These are phyloP conservation scores for Tetraselmis striata DNA, from an alignment of 139 green algal species.

Conservation along the genomic window DNA sequence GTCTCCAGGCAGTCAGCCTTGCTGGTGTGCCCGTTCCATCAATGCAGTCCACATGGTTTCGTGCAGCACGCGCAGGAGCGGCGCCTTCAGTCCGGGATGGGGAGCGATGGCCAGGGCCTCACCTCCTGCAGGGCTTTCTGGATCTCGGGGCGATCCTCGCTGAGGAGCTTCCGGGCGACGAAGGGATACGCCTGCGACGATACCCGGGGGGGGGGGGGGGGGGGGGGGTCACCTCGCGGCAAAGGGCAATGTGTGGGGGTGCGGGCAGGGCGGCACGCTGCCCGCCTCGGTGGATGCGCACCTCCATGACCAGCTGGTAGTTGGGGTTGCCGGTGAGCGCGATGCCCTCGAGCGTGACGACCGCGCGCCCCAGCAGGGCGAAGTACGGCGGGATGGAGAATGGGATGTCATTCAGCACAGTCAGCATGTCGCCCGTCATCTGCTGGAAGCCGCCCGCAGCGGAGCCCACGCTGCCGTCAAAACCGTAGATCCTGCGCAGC, in stretches of 20 bases:
- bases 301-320: constrained; percentile 59
- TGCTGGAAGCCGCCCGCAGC: constrained; percentile 14
- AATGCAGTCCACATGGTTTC: too few relatives aligned
- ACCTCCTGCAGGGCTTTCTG: constrained; percentile 25
- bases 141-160: constrained; percentile 9
- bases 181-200: constrained; percentile 84
- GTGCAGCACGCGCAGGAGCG: too few relatives aligned
- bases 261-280: too few relatives aligned
- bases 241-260: too few relatives aligned
- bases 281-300: not conserved
- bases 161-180: constrained; percentile 55
- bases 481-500: not conserved
- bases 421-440: constrained; percentile 57
- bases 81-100: too few relatives aligned
- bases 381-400: constrained; percentile 88
- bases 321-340: constrained; percentile 65
- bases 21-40: too few relatives aligned
- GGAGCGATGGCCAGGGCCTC: constrained; percentile 1
- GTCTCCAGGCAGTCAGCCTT: too few relatives aligned
- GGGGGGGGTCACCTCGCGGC: not conserved
- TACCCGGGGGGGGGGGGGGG: too few relatives aligned
- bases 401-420: constrained; percentile 71
- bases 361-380: constrained; percentile 57
- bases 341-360: constrained; percentile 75
- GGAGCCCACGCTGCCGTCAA: not conserved